Base-by-base conservation (phyloP, 495 filamentous ascomycete species). In the Annulohypoxylon bovei region DNA sequence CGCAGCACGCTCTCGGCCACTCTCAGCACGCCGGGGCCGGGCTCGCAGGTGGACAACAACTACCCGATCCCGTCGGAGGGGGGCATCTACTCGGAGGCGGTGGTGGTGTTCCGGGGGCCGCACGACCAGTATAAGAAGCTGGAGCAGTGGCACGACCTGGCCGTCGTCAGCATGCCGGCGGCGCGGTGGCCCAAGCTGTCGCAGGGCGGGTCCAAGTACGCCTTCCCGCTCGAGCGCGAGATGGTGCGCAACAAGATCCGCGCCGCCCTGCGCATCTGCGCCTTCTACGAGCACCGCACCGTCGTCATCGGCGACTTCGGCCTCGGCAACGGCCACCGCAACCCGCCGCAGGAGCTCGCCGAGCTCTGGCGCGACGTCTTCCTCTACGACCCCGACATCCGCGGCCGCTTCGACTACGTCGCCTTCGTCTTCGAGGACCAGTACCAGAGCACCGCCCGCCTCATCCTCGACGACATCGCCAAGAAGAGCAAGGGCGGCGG, bases 251-350 rank as follows among this genome's bases (percentile, higher is more conserved):
- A 92, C 66, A 92, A 92, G 77, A 88, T 93, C 78, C 86, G 88
- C 32, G 86, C 84, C 4, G 85, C 90, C 5, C 85, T 93, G 9
- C 83, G 90, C 28, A 92, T 92, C 71, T 90, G 89, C 57, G 85
- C 86, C 11, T 83, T 84, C 62, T 84, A 87, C 61, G 79, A 81
- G 18, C 88, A 90, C 70, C 77, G 75, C 3, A 85, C 85, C 50
- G 77, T 93, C 16, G 88, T 89, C 68, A 84, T 93, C 54, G 90
- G 90, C 18, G 88, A 89, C 22, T 93, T 93, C 76, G 91, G 91
- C 6, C 81, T 90, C 1, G 91, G 90, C 1, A 88, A 88, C 50
- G 86, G 87, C 37, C 89, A 90, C 75, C 84, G 87, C 46, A 93
- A 93, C 70, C 91, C 91, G 23, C 83, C 87, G 2, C 76, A 81